Conservation (phyloP, 768 basidiomycete genomes). For the Boletus sp. region DNA sequence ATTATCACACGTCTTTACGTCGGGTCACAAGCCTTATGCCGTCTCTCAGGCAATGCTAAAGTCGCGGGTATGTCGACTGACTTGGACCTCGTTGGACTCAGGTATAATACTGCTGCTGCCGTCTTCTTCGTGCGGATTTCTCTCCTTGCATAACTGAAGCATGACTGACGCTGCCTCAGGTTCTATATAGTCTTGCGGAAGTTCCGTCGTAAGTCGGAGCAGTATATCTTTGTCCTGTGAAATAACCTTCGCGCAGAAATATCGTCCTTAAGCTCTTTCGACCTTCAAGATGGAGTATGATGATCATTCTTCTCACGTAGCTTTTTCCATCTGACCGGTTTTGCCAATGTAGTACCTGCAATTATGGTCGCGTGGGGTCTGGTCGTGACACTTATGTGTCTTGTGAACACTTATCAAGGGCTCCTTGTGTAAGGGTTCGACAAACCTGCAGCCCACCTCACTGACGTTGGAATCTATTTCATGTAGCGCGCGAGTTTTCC, state of each 20-base stretch:
- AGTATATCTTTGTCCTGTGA: neutral
- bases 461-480: neutral
- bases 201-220: neutral
- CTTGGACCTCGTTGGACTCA: neutral
- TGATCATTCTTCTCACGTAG: neutral
- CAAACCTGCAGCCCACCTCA: neutral
- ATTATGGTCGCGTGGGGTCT: constrained; percentile 41
- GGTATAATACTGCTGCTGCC: neutral
- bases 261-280: constrained; percentile 35
- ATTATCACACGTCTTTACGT: neutral
- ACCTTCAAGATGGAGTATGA: constrained; percentile 37
- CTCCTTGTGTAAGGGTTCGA: constrained; percentile 28
- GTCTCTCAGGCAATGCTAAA: neutral
- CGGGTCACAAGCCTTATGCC: neutral
- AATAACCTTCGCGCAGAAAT: constrained; percentile 28
- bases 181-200: neutral
- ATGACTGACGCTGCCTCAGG: neutral
- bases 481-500: constrained; percentile 38
- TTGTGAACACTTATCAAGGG: constrained; percentile 33
- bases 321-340: constrained; percentile 6
- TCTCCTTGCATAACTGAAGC: neutral
- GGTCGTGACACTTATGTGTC: constrained; percentile 39
- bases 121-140: neutral
- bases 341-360: constrained; percentile 33
- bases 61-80: neutral